Evolutionary conservation across 2,329 filamentous ascomycete genomes (phyloP).

Genomic region (Neonectria hederae): DNA sequence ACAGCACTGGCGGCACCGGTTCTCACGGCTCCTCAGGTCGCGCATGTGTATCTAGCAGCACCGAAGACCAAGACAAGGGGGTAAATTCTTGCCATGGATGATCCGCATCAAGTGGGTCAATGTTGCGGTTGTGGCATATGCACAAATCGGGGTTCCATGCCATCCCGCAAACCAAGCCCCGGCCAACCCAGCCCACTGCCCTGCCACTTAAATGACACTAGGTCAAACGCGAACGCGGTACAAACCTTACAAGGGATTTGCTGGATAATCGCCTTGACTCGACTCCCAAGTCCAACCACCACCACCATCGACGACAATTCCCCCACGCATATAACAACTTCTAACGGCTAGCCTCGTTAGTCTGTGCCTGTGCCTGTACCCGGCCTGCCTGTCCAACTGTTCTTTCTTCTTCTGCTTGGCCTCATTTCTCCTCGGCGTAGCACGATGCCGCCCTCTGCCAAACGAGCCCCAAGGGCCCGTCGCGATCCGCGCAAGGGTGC

Average conservation of each 20-base stretch:
- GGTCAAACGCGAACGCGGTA: slow-evolving; percentile 47
- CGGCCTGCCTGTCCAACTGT: neutral
- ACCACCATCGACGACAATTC: slow-evolving; percentile 36
- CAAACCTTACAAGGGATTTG: slow-evolving; percentile 42
- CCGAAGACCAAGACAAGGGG: slow-evolving; percentile 26
- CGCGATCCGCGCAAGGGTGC: slow-evolving; percentile 52
- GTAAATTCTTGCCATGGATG: slow-evolving; percentile 15
- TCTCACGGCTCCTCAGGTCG: neutral
- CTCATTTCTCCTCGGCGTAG: slow-evolving; percentile 12
- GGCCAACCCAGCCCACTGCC: slow-evolving; percentile 29
- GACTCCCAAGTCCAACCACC: slow-evolving; percentile 5
- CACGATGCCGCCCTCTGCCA: slow-evolving; percentile 51
- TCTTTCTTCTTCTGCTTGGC: neutral
- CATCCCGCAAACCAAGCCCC: slow-evolving; percentile 25
- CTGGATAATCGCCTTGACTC: slow-evolving; percentile 18
- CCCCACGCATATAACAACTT: slow-evolving; percentile 2
- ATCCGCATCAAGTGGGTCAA: slow-evolving; percentile 9
- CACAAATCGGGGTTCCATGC: slow-evolving; percentile 33
- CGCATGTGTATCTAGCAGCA: neutral
- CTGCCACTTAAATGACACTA: slow-evolving; percentile 43
- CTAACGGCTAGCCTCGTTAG: neutral
- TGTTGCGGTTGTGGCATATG: slow-evolving; percentile 27
- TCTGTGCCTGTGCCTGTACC: neutral
- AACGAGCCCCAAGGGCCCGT: slow-evolving; percentile 50
- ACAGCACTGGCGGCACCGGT: neutral